Evolutionary conservation across 495 filamentous ascomycete genomes (phyloP).

Genomic region (Immersiella caudata): DNA sequence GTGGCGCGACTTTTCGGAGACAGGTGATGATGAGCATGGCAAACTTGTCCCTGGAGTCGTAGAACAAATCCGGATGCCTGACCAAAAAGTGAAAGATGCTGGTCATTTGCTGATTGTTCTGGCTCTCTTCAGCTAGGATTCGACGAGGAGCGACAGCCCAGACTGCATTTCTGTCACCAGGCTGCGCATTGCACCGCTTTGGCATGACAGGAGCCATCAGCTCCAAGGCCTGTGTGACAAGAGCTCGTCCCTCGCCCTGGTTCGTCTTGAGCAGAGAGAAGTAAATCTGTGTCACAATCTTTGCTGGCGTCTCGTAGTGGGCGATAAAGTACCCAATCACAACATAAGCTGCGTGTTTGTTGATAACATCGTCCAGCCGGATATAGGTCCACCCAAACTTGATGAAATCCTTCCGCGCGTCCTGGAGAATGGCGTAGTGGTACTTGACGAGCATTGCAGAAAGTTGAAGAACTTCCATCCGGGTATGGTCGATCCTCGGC

Average conservation of each 20-base stretch:
- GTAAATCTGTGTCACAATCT: slow-evolving; percentile 95
- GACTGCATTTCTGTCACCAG: slow-evolving; percentile 56
- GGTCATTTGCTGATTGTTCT: slow-evolving; percentile 93
- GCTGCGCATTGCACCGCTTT: slow-evolving; percentile 60
- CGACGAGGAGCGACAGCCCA: slow-evolving; percentile 92
- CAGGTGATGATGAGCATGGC: slow-evolving; percentile 85
- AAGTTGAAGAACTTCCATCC: slow-evolving; percentile 93
- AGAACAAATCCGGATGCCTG: slow-evolving; percentile 88
- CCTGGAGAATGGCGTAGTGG: slow-evolving; percentile 77
- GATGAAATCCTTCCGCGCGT: slow-evolving; percentile 96
- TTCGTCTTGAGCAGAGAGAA: slow-evolving; percentile 86
- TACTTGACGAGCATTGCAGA: slow-evolving; percentile 95
- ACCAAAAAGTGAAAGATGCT: slow-evolving; percentile 98
- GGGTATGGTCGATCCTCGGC: slow-evolving; percentile 88
- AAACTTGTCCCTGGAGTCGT: slow-evolving; percentile 90
- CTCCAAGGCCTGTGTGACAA: slow-evolving; percentile 93
- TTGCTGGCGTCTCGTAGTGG: slow-evolving; percentile 92
- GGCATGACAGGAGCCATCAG: slow-evolving; percentile 90
- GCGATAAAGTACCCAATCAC: slow-evolving; percentile 97
- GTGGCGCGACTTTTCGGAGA: slow-evolving; percentile 81
- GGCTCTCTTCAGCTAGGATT: slow-evolving; percentile 92
- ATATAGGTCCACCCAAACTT: slow-evolving; percentile 99
- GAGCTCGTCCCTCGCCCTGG: slow-evolving; percentile 87
- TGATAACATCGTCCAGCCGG: slow-evolving; percentile 95
- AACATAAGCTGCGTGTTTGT: slow-evolving; percentile 97